phyloP scores from a whole-genome alignment of 345 rosid species.

The Gossypium mustelinum region DNA sequence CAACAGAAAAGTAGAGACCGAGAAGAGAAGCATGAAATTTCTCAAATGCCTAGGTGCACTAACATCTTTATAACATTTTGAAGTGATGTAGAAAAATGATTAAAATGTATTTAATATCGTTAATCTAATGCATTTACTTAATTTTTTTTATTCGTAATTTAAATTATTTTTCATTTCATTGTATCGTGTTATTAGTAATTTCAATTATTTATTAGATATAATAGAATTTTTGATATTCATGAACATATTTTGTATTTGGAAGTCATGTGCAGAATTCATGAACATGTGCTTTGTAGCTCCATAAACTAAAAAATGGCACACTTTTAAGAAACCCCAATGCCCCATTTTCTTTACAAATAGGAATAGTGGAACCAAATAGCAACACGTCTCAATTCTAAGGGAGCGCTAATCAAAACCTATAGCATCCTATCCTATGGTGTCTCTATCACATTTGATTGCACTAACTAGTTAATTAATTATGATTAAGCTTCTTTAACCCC shows the following conservation, averaged over 20 bases:
- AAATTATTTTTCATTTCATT: too few species aligned
- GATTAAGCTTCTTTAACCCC: neutral
- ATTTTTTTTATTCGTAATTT: too few species aligned
- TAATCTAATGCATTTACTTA: too few species aligned
- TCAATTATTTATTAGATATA: too few species aligned
- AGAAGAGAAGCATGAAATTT: too few species aligned
- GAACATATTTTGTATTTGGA: neutral
- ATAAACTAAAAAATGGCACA: neutral
- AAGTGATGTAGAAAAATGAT: too few species aligned
- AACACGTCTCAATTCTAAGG: conserved; percentile 1
- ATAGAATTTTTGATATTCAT: neutral
- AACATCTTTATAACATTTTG: too few species aligned
- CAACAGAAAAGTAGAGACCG: too few species aligned
- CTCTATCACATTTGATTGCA: neutral
- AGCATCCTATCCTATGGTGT: neutral
- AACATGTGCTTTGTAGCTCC: neutral
- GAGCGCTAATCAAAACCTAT: conserved; percentile 5
- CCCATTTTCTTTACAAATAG: neutral
- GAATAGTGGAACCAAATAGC: too few species aligned
- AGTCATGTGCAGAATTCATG: conserved; percentile 1
- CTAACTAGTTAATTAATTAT: neutral
- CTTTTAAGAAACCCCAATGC: neutral
- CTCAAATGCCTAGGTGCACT: too few species aligned
- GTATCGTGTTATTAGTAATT: too few species aligned
- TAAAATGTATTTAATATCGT: too few species aligned